A percentile compares a stretch with the other conserved stretches of the same genome.
These are phyloP conservation scores for Casuarina cunninghamiana DNA, from an alignment of 306 rosid genomes.

Conservation along the genomic window DNA sequence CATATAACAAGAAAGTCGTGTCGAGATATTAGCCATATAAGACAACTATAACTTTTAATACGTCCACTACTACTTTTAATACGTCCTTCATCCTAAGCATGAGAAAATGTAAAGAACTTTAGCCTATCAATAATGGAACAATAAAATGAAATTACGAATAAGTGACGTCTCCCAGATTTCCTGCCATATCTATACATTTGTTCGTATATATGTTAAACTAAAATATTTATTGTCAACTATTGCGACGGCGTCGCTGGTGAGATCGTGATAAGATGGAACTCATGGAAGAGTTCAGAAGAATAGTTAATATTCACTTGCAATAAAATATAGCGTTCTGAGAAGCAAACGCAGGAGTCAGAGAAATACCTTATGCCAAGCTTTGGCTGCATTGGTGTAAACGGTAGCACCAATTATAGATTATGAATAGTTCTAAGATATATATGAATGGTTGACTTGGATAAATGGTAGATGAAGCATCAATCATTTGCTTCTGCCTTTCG, in stretches of 20 bases:
- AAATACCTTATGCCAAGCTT: background rate
- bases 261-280: background rate
- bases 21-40: too few relatives aligned
- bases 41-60: too few relatives aligned
- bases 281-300: conserved; percentile 3
- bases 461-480: background rate
- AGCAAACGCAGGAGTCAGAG: background rate
- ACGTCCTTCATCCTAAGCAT: too few relatives aligned
- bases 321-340: background rate
- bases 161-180: too few relatives aligned
- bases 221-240: background rate
- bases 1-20: too few relatives aligned
- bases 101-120: too few relatives aligned
- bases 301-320: conserved; percentile 6
- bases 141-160: too few relatives aligned
- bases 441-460: conserved; percentile 5
- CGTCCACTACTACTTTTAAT: too few relatives aligned
- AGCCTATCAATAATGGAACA: too few relatives aligned
- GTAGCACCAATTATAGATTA: background rate
- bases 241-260: background rate
- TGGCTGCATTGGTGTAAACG: conserved; percentile 10
- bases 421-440: background rate
- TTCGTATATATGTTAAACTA: too few relatives aligned
- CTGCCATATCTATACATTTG: too few relatives aligned
- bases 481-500: background rate